Conservation (phyloP, 1,139 yeast species). For the Pneumocystis oryctolagi region DNA sequence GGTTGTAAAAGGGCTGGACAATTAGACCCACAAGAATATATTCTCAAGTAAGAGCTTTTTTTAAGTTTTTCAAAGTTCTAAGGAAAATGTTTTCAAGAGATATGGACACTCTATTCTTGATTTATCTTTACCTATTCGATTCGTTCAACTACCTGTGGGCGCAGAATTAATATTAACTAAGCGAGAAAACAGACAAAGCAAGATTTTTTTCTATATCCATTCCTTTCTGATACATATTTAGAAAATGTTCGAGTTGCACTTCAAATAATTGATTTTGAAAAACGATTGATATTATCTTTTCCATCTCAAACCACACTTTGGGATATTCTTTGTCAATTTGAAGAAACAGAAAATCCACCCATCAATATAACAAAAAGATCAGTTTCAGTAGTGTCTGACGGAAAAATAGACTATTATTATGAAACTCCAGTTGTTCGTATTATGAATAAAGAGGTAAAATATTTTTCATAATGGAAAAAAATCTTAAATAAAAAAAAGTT, state of each 20-base stretch:
- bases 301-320: conserved; percentile 1
- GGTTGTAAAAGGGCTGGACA: conserved; percentile 9
- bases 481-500: not conserved
- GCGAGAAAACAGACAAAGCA: not conserved
- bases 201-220: not conserved
- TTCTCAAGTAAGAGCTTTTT: conserved; percentile 1
- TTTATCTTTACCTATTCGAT: conserved; percentile 11
- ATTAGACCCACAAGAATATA: conserved; percentile 4
- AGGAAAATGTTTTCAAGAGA: not conserved
- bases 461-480: not conserved
- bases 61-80: not conserved
- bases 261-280: conserved; percentile 4
- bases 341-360: not conserved
- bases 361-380: not conserved
- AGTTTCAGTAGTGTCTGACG: not conserved
- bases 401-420: not conserved
- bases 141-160: conserved; percentile 12
- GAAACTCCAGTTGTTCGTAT: conserved; percentile 9
- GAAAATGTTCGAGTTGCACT: conserved; percentile 4
- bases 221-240: not conserved
- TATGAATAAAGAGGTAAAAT: conserved; percentile 5
- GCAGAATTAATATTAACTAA: conserved; percentile 7
- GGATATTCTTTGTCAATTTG: conserved; percentile 4
- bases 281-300: conserved; percentile 1
- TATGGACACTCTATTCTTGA: conserved; percentile 9